A percentile compares a stretch with the other conserved stretches of the same genome.
phyloP scores from a whole-genome alignment of 345 rosid species.

The Camelina sativa region DNA sequence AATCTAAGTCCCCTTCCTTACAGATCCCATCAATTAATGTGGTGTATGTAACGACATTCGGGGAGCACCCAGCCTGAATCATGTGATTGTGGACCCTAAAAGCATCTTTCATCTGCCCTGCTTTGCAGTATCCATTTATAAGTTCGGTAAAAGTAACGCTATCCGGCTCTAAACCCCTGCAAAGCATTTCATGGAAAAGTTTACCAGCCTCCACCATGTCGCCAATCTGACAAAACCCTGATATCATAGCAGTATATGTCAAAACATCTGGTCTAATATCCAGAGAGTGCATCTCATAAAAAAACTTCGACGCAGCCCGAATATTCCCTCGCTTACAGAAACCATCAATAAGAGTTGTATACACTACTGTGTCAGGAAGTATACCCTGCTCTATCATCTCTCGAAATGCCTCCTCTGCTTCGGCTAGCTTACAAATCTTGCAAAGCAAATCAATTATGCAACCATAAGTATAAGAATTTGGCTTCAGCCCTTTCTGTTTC shows the following conservation, averaged over 20 bases:
- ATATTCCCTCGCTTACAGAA: conserved; percentile 67
- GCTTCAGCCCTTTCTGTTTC: conserved; percentile 64
- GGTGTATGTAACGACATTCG: conserved; percentile 86
- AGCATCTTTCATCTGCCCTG: conserved; percentile 70
- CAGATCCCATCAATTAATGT: conserved; percentile 88
- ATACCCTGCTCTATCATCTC: conserved; percentile 65
- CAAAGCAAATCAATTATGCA: conserved; percentile 69
- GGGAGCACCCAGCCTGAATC: conserved; percentile 66
- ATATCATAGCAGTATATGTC: conserved; percentile 75
- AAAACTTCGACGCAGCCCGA: conserved; percentile 57
- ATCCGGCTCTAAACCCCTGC: conserved; percentile 69
- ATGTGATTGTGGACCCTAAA: conserved; percentile 82
- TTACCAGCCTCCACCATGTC: conserved; percentile 71
- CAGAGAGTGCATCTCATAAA: conserved; percentile 61
- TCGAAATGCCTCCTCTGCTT: conserved; percentile 67
- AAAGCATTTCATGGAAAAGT: conserved; percentile 65
- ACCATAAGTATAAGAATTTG: conserved; percentile 75
- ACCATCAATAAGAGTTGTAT: conserved; percentile 83
- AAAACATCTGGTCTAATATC: conserved; percentile 63
- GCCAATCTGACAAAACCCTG: conserved; percentile 69
- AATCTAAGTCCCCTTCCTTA: conserved; percentile 74
- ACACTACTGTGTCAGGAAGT: conserved; percentile 69
- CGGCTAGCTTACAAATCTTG: conserved; percentile 53
- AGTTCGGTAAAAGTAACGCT: conserved; percentile 75
- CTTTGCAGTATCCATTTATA: conserved; percentile 86